Evolutionary conservation across 768 basidiomycete genomes (phyloP), one percentile per base, ranked within the genome.

Genomic region (Tubosaeta brunneosetosa): DNA sequence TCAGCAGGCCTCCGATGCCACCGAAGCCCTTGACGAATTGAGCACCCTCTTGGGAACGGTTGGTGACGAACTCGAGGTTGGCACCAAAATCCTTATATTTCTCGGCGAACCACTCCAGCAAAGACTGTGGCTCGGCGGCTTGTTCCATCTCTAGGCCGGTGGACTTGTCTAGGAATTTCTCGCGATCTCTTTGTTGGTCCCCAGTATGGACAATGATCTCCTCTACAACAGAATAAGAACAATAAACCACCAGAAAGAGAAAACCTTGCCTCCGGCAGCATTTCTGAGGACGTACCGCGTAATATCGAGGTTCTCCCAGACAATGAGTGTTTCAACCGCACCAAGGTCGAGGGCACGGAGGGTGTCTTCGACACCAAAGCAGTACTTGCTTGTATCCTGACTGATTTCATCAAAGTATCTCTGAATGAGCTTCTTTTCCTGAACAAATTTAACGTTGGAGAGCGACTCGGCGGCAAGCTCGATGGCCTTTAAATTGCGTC

Each of bases 331-430:
- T 74, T 99, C 97, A 41, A 94, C 91, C 14, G 97, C 86, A 57
- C 97, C 97, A 47, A 99, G 83, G 64, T 99, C 97, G 45, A 99
- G 82, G 14, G 88, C 92, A 69, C 95, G 97, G 58, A 99, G 80
- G 1, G 95, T 98, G 66, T 99, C 97, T 14, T 91, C 91, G 56
- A 99, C 84, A 73, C 97, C 97, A 68, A 95, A 98, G 74, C 94
- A 97, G 75, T 95, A 97, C 70, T 86, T 91, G 63, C 84, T 91
- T 33, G 91, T 93, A 65, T 99, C 97, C 68, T 91, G 90, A 61
- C 94, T 95, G 74, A 99, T 99, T 73, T 99, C 97, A 65, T 98
- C 95, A 68, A 99, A 99, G 77, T 97, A 98, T 68, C 83, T 88
- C 70, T 98, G 94, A 61, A 99, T 98, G 45, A 99, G 83, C 69